A percentile compares a stretch with the other conserved stretches of the same genome.
phyloP scores from a whole-genome alignment of 1,139 yeast species.

The Yamadazyma jaroonii region DNA sequence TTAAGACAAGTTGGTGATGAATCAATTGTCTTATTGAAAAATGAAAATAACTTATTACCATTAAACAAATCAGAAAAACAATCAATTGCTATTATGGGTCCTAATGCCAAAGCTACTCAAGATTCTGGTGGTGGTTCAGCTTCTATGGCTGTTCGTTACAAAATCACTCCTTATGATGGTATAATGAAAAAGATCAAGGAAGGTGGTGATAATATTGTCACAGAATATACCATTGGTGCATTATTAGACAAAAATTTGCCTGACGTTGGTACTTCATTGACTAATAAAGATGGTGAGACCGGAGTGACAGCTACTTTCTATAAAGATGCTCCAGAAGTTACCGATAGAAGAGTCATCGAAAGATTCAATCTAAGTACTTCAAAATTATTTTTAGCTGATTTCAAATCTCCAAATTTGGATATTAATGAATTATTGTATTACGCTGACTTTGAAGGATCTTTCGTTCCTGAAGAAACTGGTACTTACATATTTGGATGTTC shows the following conservation, averaged over 20 bases:
- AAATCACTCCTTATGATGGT: constrained; percentile 33
- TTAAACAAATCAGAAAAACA: constrained; percentile 26
- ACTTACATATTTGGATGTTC: constrained; percentile 51
- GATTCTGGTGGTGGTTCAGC: constrained; percentile 42
- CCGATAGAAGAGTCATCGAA: constrained; percentile 36
- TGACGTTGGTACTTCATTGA: constrained; percentile 22
- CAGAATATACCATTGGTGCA: constrained; percentile 31
- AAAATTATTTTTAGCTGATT: constrained; percentile 47
- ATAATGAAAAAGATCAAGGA: constrained; percentile 23
- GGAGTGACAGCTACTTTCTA: constrained; percentile 42
- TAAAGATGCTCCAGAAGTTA: constrained; percentile 30
- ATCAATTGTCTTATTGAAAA: constrained; percentile 51
- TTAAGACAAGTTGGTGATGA: constrained; percentile 51
- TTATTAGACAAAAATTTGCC: constrained; percentile 28
- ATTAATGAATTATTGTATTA: constrained; percentile 26
- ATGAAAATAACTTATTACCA: constrained; percentile 44
- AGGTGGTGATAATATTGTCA: constrained; percentile 19
- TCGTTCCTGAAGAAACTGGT: constrained; percentile 45
- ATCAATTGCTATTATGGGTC: constrained; percentile 36
- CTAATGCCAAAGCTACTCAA: constrained; percentile 31
- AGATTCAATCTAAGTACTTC: constrained; percentile 29
- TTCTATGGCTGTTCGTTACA: constrained; percentile 28
- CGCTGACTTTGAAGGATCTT: constrained; percentile 42
- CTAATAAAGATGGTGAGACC: constrained; percentile 28
- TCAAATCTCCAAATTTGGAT: constrained; percentile 27